Percentiles rank a stretch among this genome's conserved stretches.
Conservation (phyloP, 2,329 filamentous ascomycete genomes). For the Coniochaeta sp. region DNA sequence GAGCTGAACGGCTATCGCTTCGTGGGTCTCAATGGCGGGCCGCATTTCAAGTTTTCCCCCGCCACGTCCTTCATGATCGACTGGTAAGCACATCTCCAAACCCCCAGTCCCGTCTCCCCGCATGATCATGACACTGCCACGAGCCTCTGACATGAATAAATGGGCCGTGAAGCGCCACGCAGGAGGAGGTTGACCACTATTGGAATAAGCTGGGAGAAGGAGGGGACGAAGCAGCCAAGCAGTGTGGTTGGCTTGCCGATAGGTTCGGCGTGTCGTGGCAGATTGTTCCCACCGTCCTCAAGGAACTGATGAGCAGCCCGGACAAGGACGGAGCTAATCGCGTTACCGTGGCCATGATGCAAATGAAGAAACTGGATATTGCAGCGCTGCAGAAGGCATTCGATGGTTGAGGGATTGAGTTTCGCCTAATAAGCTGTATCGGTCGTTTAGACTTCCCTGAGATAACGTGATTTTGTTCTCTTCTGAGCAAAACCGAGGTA, state of each 20-base stretch:
- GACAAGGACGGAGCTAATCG: conserved; percentile 25
- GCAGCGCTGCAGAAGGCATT: conserved; percentile 27
- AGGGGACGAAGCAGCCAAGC: conserved; percentile 26
- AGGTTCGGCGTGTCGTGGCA: conserved; percentile 41
- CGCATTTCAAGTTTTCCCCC: conserved; percentile 29
- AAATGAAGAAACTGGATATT: conserved; percentile 36
- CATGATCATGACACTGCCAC: too few relatives aligned
- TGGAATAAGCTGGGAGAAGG: conserved; percentile 35
- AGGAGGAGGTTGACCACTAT: conserved; percentile 39
- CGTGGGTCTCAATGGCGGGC: conserved; percentile 35
- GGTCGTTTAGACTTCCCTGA: too few relatives aligned
- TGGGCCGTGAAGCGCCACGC: conserved; percentile 11
- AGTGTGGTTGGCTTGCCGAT: conserved; percentile 39
- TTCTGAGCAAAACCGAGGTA: too few relatives aligned
- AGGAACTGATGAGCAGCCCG: conserved; percentile 24
- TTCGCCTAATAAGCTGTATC: too few relatives aligned
- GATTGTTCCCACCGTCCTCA: conserved; percentile 31
- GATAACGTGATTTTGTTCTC: too few relatives aligned
- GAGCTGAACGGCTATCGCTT: conserved; percentile 30
- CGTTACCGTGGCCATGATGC: conserved; percentile 28
- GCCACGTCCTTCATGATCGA: conserved; percentile 36
- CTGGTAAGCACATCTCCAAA: conserved; percentile 32
- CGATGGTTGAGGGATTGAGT: conserved; percentile 14
- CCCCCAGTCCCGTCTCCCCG: too few relatives aligned
- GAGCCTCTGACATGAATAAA: too few relatives aligned